Base-by-base conservation (phyloP, 1,284 basidiomycete genomes). In the Ustilago lituana region DNA sequence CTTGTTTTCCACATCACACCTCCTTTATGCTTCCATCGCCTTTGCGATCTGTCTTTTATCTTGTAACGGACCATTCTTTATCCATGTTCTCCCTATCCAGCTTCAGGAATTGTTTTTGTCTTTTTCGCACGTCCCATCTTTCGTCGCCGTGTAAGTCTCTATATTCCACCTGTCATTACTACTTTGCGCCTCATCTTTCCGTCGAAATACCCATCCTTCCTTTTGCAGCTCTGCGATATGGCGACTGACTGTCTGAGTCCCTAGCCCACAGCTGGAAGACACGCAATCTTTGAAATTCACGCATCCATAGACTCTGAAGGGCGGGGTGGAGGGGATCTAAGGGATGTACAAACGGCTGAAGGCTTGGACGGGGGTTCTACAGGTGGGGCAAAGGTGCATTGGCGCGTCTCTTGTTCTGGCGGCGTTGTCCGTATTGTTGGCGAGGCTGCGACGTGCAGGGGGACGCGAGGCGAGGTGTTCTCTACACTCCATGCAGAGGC, bases 401-500 rank as follows among this genome's bases (percentile, higher is more conserved):
- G 64, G 22, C 6, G 52, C 55, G 12, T 57, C 51, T 1, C 23
- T 20, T 11, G 27, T 39, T 20, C 46, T 24, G 29, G 38, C 24
- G 8, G 14, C 24, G 14, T 44, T 20, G 5, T 43, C 26, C n/a
- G n/a, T n/a, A 3, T 20, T 9, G 19, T 26, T 24, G 9, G 32
- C 5, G 7, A 29, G 7, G 33, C 36, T 32, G 19, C 55, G 29
- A 22, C 64, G 68, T 8, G 66, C 29, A 2, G 69, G 73, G 0
- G 76, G 76, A 5, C 69, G 51, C 1, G 59, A 60, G 12, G 74
- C 77, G 6, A 81, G 62, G 2, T 72, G 69, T n/a, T 76, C 71
- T 9, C 79, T 45, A 48, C 79, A 81, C 14, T 58, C 70, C 45
- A 78, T 74, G 54, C 79, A 81, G 2, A 81, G 70, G n/a, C 71